A percentile compares a stretch with the other conserved stretches of the same genome.
Conservation (phyloP, 1,139 yeast species). For the Oligophagozyma castellii region DNA sequence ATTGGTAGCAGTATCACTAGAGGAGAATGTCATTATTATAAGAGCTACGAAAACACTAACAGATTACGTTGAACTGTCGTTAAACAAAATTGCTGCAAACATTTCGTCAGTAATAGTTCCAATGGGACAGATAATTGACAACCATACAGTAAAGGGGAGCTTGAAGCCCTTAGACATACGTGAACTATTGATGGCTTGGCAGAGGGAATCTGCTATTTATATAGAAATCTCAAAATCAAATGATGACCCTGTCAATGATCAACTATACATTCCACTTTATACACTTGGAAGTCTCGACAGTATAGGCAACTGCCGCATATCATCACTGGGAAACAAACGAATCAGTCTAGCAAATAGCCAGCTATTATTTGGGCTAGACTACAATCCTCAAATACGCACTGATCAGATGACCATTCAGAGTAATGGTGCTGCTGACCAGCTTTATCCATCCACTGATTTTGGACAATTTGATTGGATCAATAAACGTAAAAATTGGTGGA, state of each 20-base stretch:
- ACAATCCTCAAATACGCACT: constrained; percentile 10
- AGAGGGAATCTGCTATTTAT: constrained; percentile 13
- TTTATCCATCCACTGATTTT: constrained; percentile 13
- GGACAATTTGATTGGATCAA: constrained; percentile 20
- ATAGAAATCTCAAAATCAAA: too few species aligned
- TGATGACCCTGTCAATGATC: constrained; percentile 2
- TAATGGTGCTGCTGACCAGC: not conserved
- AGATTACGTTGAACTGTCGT: constrained; percentile 26
- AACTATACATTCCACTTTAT: too few species aligned
- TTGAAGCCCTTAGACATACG: constrained; percentile 4
- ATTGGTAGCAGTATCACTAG: constrained; percentile 23
- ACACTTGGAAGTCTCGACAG: too few species aligned
- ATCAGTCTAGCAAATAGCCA: constrained; percentile 14
- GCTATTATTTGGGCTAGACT: constrained; percentile 15
- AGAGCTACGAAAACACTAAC: constrained; percentile 22
- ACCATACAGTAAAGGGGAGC: constrained; percentile 8
- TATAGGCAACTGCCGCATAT: too few species aligned
- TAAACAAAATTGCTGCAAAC: constrained; percentile 27
- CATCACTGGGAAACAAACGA: constrained; percentile 19
- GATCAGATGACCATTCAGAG: not conserved
- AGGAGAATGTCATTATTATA: constrained; percentile 22
- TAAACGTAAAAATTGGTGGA: constrained; percentile 14
- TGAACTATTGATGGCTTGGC: constrained; percentile 11
- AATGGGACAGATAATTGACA: constrained; percentile 11
- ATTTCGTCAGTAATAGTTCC: constrained; percentile 27